Evolutionary conservation across 176 grass and related monocot species (phyloP).

Genomic region (Juncus inflexus): DNA sequence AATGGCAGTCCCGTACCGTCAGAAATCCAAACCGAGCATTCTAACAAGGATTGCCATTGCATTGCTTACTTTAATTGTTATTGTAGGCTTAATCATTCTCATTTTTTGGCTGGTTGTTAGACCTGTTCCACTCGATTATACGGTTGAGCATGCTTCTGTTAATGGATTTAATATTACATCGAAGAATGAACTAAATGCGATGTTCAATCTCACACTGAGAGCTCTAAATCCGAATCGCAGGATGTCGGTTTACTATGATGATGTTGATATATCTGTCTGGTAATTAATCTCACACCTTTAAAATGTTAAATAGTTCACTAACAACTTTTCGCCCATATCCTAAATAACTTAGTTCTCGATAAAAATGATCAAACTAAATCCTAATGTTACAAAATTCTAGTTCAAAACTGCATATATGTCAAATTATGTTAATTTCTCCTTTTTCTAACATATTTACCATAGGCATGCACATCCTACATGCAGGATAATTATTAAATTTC

Average conservation of each 20-base stretch:
- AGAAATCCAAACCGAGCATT: constrained; percentile 23
- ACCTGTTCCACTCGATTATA: constrained; percentile 27
- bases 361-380: too few relatives aligned
- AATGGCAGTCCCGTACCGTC: constrained; percentile 34
- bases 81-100: constrained; percentile 35
- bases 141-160: constrained; percentile 44
- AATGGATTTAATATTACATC: constrained; percentile 60
- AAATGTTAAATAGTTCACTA: too few relatives aligned
- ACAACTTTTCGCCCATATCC: too few relatives aligned
- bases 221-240: constrained; percentile 49
- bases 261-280: constrained; percentile 51
- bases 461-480: too few relatives aligned
- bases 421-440: too few relatives aligned
- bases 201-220: constrained; percentile 65
- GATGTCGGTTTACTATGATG: constrained; percentile 39
- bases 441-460: too few relatives aligned
- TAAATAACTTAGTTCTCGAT: too few relatives aligned
- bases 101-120: constrained; percentile 53
- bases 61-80: constrained; percentile 26
- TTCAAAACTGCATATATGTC: too few relatives aligned
- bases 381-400: too few relatives aligned
- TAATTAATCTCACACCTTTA: constrained; percentile 1
- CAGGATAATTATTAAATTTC: too few relatives aligned
- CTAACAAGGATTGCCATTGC: constrained; percentile 36
- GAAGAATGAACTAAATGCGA: constrained; percentile 32